Percentiles rank a stretch among this genome's conserved stretches.
Evolutionary conservation across 1,284 basidiomycete species (phyloP).

Genomic region (Apiotrichum brassicae): DNA sequence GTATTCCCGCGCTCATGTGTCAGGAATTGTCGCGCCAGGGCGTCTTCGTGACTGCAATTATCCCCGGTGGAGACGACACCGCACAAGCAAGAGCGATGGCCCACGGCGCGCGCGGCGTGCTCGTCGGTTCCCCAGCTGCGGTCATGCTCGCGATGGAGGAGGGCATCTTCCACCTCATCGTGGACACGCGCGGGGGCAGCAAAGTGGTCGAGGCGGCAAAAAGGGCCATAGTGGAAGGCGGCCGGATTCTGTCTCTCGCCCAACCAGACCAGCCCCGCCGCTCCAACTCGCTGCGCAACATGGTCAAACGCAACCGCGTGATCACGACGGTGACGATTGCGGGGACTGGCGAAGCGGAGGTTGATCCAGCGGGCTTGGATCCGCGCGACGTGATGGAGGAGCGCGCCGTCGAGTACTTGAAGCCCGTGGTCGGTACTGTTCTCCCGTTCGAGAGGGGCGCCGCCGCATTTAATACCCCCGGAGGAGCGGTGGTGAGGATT

Average conservation of each 20-base stretch:
- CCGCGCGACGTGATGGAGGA: slow-evolving; percentile 43
- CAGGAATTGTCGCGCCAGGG: slow-evolving; percentile 58
- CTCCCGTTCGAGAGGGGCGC: slow-evolving; percentile 39
- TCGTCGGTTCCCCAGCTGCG: slow-evolving; percentile 36
- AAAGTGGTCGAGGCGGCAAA: slow-evolving; percentile 66
- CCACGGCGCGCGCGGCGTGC: slow-evolving; percentile 41
- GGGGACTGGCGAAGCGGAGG: slow-evolving; percentile 39
- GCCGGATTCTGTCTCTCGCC: slow-evolving; percentile 19
- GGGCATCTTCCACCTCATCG: slow-evolving; percentile 60
- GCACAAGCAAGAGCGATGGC: slow-evolving; percentile 21
- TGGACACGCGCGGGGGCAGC: slow-evolving; percentile 73
- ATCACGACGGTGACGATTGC: slow-evolving; percentile 31
- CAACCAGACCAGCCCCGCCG: background rate
- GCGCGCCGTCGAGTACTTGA: slow-evolving; percentile 28
- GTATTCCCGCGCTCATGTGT: slow-evolving; percentile 64
- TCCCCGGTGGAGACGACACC: slow-evolving; percentile 33
- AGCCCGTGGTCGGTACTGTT: slow-evolving; percentile 25
- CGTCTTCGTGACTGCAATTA: slow-evolving; percentile 39
- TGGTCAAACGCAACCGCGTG: slow-evolving; percentile 6
- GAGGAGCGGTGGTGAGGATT: slow-evolving; percentile 3
- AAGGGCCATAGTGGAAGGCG: slow-evolving; percentile 53
- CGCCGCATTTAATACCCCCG: slow-evolving; percentile 26
- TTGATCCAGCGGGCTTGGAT: slow-evolving; percentile 41
- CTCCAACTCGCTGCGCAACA: background rate
- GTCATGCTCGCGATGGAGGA: slow-evolving; percentile 41